Evolutionary conservation across 176 grass and related monocot species (phyloP).

Genomic region (Eragrostis curvula): DNA sequence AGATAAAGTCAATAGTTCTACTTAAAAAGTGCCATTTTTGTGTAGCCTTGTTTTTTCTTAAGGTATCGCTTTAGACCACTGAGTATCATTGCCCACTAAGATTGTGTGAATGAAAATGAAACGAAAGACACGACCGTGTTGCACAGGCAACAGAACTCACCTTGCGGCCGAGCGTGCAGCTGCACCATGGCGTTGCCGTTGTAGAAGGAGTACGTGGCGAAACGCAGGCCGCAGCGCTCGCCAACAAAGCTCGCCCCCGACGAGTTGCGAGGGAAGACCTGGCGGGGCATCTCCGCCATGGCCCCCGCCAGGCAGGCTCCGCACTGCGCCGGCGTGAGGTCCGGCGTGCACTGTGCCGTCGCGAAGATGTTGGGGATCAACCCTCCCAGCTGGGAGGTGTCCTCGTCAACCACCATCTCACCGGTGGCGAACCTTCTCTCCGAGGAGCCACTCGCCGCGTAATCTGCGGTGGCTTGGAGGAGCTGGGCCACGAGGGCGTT

Average conservation of each 20-base stretch:
- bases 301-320: conserved; percentile 24
- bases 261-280: conserved; percentile 4
- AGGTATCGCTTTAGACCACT: no score
- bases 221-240: conserved; percentile 47
- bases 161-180: not conserved
- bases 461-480: conserved; percentile 27
- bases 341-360: conserved; percentile 52
- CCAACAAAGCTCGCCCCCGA: conserved; percentile 44
- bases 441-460: conserved; percentile 26
- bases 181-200: conserved; percentile 9
- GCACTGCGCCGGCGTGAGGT: conserved; percentile 37
- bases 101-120: no score
- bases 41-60: no score
- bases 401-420: conserved; percentile 6
- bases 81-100: no score
- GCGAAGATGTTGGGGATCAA: conserved; percentile 40
- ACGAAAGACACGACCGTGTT: no score
- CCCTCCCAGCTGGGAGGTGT: not conserved
- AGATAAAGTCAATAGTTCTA: no score
- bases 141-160: no score
- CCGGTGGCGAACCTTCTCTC: conserved; percentile 31
- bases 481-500: conserved; percentile 2
- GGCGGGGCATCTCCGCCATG: conserved; percentile 12
- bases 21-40: no score
- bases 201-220: conserved; percentile 34